A percentile compares a stretch with the other conserved stretches of the same genome.
Conservation (phyloP, 495 filamentous ascomycete genomes). For the Podospora fimiseda region DNA sequence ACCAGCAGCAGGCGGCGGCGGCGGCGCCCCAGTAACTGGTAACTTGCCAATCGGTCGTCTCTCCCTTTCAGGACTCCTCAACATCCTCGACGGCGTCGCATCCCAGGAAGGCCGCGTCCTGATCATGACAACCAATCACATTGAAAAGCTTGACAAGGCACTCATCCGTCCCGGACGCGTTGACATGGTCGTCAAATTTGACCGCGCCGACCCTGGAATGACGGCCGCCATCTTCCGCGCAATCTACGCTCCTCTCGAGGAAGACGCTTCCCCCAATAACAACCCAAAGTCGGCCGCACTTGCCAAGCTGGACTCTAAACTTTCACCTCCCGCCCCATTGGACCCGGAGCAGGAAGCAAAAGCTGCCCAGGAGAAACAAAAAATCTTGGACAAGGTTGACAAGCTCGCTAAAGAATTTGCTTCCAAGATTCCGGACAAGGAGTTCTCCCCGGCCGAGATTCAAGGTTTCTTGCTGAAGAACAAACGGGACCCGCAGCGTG, state of each 20-base stretch:
- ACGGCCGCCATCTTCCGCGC: conserved; percentile 39
- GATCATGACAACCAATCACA: conserved; percentile 81
- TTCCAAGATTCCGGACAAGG: conserved; percentile 50
- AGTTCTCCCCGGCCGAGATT: conserved; percentile 70
- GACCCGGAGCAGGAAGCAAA: conserved; percentile 32
- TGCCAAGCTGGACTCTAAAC: not conserved
- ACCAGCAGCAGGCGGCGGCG: conserved; percentile 12
- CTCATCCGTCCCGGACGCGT: conserved; percentile 72
- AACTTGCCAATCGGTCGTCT: conserved; percentile 34
- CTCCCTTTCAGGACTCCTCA: conserved; percentile 69
- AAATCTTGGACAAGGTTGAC: conserved; percentile 13
- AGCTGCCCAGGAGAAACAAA: not conserved
- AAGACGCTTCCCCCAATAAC: conserved; percentile 26
- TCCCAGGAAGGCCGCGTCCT: conserved; percentile 69
- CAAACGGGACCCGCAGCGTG: conserved; percentile 55
- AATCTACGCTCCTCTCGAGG: conserved; percentile 42
- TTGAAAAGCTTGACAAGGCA: conserved; percentile 68
- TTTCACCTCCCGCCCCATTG: conserved; percentile 12
- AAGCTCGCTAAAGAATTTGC: conserved; percentile 53
- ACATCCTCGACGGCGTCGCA: conserved; percentile 76
- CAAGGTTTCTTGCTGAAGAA: conserved; percentile 69
- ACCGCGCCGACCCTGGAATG: conserved; percentile 44
- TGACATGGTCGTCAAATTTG: conserved; percentile 66
- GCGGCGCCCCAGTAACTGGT: conserved; percentile 18
- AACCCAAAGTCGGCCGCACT: conserved; percentile 1